phyloP scores from a whole-genome alignment of 2,329 filamentous ascomycete species.

The Claviceps sorghi region DNA sequence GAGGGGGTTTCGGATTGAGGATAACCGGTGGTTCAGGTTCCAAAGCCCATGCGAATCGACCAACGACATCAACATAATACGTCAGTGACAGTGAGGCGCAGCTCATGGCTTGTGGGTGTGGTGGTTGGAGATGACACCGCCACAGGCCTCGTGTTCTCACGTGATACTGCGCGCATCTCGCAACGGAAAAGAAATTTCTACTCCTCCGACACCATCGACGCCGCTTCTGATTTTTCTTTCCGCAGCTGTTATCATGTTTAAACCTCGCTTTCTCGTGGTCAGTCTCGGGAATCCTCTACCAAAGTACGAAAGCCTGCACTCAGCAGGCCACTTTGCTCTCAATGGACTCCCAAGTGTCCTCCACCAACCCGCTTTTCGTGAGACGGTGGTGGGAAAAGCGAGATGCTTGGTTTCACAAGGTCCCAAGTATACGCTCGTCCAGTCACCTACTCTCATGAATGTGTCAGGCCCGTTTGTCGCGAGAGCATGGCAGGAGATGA shows the following conservation, averaged over 20 bases:
- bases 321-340: conserved; percentile 70
- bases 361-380: conserved; percentile 33
- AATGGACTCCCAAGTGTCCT: conserved; percentile 36
- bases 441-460: conserved; percentile 75
- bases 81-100: conserved; percentile 10
- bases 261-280: conserved; percentile 55
- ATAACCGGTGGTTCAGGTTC: conserved; percentile 6
- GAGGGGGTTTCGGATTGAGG: not conserved
- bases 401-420: conserved; percentile 33
- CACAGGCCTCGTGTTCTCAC: conserved; percentile 10
- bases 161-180: conserved; percentile 14
- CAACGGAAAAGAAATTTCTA: not conserved
- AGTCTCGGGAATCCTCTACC: conserved; percentile 73
- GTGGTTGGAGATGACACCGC: conserved; percentile 4
- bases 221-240: not conserved
- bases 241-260: conserved; percentile 17
- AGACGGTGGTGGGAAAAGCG: conserved; percentile 34
- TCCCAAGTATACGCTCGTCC: conserved; percentile 50
- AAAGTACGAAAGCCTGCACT: conserved; percentile 70
- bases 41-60: conserved; percentile 21
- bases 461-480: conserved; percentile 58
- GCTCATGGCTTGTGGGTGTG: not conserved
- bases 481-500: conserved; percentile 46
- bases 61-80: conserved; percentile 7
- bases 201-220: not conserved